Evolutionary conservation across 1,284 basidiomycete species (phyloP), one percentile per base, ranked within the genome.

Genomic region (Lentinula novae-zelandiae): DNA sequence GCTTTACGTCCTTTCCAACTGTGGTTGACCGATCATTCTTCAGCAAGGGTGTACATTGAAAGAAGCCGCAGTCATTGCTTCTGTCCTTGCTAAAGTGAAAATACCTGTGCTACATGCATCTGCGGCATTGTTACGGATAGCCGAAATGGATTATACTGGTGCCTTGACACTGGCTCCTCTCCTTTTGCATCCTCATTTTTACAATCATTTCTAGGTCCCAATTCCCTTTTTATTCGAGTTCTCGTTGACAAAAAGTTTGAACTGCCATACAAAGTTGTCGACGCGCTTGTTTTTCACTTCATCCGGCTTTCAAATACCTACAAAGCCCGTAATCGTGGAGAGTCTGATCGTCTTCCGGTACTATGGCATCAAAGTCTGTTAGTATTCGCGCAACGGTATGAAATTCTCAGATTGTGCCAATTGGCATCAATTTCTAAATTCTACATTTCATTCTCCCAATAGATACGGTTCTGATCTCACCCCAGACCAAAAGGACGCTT

Each of bases 221-320:
- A 95, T 67, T 97, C 95, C 10, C 83, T 99, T 31, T 98, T 99
- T 78, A 98, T 99, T 72, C 92, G 97, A 31, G 92, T 99, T 12
- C 80, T 99, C 20, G 81, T 99, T 56, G 97, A 99, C 79, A 99
- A 99, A 76, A 99, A 99, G 75, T 95, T 97, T 72, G 95, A 97
- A 58, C 78, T 99, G 40, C 97, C 97, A 0, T 99, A 96, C 82
- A 98, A 99, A 78, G 96, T 98, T 27, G 88, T 99, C 61, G 97
- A 99, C 70, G 92, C 93, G 3, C 85, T 99, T 60, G 95, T 99
- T 13, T 98, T 97, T 81, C 97, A 99, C 78, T 99, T 96, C 73
- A 92, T 99, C 68, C 89, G 95, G 40, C 88, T 98, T 60, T 93
- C 93, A 5, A 95, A 95, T 72, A 89, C 89, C n/a, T 90, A 93